Percentiles rank a stretch among this genome's conserved stretches.
Conservation (phyloP, 169 alveolate genomes). For the Plasmodium cynomolgi region DNA sequence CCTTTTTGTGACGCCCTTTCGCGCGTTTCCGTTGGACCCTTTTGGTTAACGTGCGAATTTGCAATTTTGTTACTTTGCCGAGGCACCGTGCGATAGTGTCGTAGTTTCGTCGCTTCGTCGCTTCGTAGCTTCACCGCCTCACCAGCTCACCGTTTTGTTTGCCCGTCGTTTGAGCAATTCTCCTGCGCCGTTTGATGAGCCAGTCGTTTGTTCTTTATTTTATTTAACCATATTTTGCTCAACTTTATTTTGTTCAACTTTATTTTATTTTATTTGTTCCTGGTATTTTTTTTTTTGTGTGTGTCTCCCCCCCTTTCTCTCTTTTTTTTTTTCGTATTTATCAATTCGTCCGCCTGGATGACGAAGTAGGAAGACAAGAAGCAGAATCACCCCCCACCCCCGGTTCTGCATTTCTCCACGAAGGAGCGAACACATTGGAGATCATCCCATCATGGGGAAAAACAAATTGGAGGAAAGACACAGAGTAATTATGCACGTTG, state of each 20-base stretch:
- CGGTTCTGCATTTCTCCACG: neutral
- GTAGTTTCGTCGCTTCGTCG: neutral
- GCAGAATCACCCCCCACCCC: neutral
- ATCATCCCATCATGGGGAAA: neutral
- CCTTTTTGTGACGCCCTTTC: neutral
- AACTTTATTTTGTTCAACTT: neutral
- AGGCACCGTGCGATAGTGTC: neutral
- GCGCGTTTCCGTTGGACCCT: neutral
- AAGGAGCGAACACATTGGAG: neutral
- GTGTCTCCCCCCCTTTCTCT: neutral
- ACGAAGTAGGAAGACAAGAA: neutral
- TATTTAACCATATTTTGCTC: neutral
- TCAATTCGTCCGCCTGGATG: neutral
- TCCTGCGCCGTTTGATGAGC: neutral
- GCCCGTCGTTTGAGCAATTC: neutral
- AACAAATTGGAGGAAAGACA: neutral
- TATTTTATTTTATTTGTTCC: slow-evolving; percentile 1
- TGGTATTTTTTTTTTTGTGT: neutral
- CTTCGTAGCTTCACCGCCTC: too few species aligned
- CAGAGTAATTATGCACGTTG: neutral
- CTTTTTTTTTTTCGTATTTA: neutral
- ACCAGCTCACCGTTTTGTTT: neutral
- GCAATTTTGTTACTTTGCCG: neutral
- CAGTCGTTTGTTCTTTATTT: neutral
- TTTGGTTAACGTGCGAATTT: neutral